Evolutionary conservation across 345 rosid genomes (phyloP), one percentile per base, ranked within the genome.

Genomic region (Populus ilicifolia): DNA sequence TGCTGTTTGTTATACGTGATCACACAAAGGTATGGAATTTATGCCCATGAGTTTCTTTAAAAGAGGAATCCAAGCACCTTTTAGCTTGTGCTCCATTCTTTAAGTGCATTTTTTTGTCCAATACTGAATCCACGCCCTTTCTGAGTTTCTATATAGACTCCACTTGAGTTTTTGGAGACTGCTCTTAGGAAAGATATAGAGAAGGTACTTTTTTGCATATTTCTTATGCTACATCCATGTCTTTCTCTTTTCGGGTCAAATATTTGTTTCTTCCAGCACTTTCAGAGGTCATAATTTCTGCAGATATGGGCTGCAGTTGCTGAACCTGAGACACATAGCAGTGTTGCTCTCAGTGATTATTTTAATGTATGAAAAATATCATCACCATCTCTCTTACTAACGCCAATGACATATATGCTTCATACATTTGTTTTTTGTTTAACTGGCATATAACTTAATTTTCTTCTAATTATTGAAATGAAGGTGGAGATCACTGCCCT

Each of bases 1-100:
- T 83, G 36, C 71, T 80, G 65, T 83, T 83, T 80, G 83, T 83
- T 30, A 74, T 83, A 72, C 85, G 83, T 39, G 85, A 83, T 74
- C 80, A 83, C 80, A 73, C 83, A 30, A 83, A 77, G 85, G 85
- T 83, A 27, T 70, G 52, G 62, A n/a, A 72, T 43, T 54, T 27
- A 21, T 23, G 5, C 35, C 6, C 14, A 16, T 11, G 27, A 38
- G 13, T 46, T 52, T 33, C 21, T 17, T 50, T 9, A 41, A 56
- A 56, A n/a, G 12, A 21, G 3, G 63, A 56, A 56, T 8, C 63
- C 13, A n/a, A n/a, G 5, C 27, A 56, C 63, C 63, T 41, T 41
- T 41, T 41, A 12, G 44, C 44, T 23, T 20, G 35, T 36, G 5
- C 41, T 59, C 25, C 27, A 20, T 67, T 20, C 64, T 44, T 43